These are phyloP conservation scores for Cyathus striatus DNA, from an alignment of 768 basidiomycete genomes.

Conservation along the genomic window DNA sequence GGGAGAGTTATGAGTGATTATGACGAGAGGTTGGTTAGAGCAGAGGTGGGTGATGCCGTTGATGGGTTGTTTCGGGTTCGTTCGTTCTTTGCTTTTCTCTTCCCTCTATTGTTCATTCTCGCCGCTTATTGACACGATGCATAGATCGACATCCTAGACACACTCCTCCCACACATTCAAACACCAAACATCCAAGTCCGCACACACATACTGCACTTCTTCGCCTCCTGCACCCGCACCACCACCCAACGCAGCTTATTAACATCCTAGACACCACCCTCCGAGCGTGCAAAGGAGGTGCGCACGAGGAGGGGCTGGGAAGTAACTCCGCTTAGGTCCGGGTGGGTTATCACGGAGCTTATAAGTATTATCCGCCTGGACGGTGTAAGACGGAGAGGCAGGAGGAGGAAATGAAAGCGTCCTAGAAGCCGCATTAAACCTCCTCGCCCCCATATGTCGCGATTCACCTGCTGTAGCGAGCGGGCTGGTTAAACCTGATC, in stretches of 20 bases:
- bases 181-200: slow-evolving; percentile 29
- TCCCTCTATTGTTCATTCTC: neutral
- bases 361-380: too few species aligned
- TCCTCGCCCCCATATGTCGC: too few species aligned
- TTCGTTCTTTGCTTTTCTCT: neutral
- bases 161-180: slow-evolving; percentile 60
- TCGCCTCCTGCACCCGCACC: slow-evolving; percentile 47
- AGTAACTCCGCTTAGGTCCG: too few species aligned
- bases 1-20: too few species aligned
- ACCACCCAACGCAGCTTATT: slow-evolving; percentile 44
- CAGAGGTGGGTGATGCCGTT: slow-evolving; percentile 52
- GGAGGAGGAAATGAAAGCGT: too few species aligned
- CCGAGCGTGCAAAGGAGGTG: slow-evolving; percentile 48
- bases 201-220: slow-evolving; percentile 53
- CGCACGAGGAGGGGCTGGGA: slow-evolving; percentile 74
- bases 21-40: slow-evolving; percentile 33
- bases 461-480: too few species aligned
- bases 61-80: slow-evolving; percentile 58
- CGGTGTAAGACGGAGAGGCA: too few species aligned
- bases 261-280: slow-evolving; percentile 57
- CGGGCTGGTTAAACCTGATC: too few species aligned
- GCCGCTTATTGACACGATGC: too few species aligned
- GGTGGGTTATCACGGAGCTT: too few species aligned
- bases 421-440: too few species aligned
- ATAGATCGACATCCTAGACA: slow-evolving; percentile 62